Percentiles rank a stretch among this genome's conserved stretches.
These are phyloP conservation scores for Wickerhamiella azyma DNA, from an alignment of 805 yeast species.

Conservation along the genomic window DNA sequence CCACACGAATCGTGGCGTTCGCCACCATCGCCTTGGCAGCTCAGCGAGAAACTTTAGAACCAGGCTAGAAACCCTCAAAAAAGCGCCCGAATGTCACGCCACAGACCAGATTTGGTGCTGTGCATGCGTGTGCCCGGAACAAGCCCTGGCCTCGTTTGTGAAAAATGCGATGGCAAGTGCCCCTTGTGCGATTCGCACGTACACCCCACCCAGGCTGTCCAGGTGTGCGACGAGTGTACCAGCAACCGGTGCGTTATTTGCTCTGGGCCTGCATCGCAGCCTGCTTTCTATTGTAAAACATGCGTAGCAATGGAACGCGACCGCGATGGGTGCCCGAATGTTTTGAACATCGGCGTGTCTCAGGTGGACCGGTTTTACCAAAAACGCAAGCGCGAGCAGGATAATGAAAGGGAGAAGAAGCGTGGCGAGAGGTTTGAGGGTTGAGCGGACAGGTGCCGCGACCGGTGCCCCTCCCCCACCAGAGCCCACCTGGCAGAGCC, in stretches of 20 bases:
- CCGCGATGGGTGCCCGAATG: conserved; percentile 85
- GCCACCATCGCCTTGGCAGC: background rate
- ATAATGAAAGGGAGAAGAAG: background rate
- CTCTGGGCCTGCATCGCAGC: conserved; percentile 45
- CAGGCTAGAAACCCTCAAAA: background rate
- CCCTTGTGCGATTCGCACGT: conserved; percentile 83
- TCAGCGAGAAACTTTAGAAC: background rate
- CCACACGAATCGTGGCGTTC: background rate
- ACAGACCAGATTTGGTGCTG: conserved; percentile 70
- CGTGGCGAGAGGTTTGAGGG: too few species aligned
- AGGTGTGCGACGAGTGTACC: conserved; percentile 77
- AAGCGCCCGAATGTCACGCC: conserved; percentile 90
- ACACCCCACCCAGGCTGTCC: conserved; percentile 49
- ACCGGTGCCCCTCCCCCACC: too few species aligned
- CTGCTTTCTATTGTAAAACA: conserved; percentile 74
- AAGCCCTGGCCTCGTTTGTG: conserved; percentile 55
- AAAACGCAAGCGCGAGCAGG: background rate
- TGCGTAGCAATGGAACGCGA: conserved; percentile 69
- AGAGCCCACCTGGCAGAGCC: too few species aligned
- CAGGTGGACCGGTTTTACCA: background rate
- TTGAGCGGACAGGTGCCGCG: too few species aligned
- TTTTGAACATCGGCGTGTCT: conserved; percentile 64
- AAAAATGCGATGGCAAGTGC: conserved; percentile 81
- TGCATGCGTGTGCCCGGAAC: conserved; percentile 81
- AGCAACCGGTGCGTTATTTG: conserved; percentile 67